Evolutionary conservation across 768 basidiomycete species (phyloP), one percentile per base, ranked within the genome.

Genomic region (Lactifluus subvellereus): DNA sequence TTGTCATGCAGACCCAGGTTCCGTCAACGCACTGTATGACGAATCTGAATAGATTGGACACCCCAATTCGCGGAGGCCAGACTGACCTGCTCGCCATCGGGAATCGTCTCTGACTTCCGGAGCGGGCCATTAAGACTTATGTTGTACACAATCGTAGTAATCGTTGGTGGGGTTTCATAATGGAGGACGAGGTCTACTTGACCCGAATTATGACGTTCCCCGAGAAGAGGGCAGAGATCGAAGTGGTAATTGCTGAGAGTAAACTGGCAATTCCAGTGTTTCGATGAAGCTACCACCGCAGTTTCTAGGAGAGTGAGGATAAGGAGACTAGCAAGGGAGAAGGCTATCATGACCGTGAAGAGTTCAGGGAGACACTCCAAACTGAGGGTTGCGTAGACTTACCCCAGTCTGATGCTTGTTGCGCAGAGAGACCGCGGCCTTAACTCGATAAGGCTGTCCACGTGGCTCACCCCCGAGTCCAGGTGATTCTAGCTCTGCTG

Each of bases 31-130:
- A 67, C 68, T 68, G 49, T 13, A 27, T 7, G 11, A 56, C 13
- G 18, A 56, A 38, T 22, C 27, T 42, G 27, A 52, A 42, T 49
- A 48, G n/a, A 18, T 38, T 16, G 42, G 16, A 22, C 4, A 35
- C 40, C 37, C 38, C n/a, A 32, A 47, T 40, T 40, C 20, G 35
- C 20, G 11, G 16, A 6, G 6, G 32, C 51, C 6, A 22, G 18
- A 51, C 57, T 43, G 27, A 74, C 75, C 74, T 75, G 74, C 60
- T 71, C 69, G 35, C 70, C 49, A 52, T 61, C 58, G n/a, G 71
- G 65, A 54, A 68, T 49, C 13, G 49, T 64, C 35, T 60, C 66
- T 40, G 69, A 65, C 59, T 54, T 69, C 53, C 49, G 59, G 40
- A 76, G 65, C 35, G 71, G 64, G 11, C 69, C 74, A 33, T 59